Base-by-base conservation (phyloP, 345 rosid genomes). In the Physaria fendleri region DNA sequence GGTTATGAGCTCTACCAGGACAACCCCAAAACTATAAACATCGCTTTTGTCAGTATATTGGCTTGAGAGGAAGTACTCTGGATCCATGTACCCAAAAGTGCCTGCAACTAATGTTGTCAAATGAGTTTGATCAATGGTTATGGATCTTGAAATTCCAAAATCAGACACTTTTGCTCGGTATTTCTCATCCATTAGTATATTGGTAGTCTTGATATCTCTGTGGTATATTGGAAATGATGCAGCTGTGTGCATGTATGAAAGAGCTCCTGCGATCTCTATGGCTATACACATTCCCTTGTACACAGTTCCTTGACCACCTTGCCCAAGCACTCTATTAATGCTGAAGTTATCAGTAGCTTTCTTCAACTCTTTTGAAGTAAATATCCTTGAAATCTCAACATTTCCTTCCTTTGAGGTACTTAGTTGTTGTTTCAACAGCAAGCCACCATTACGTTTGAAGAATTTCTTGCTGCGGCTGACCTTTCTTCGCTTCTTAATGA, bases 21-120 rank as follows among this genome's bases (percentile, higher is more conserved):
- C 95, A 0, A 89, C 95, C 5, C 97, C 97, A 2, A 85, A 89
- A 40, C 97, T 89, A 10, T 85, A 88, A 35, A 65, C 70, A 56
- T 65, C 63, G 7, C 64, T 65, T 40, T 65, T 65, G n/a, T 56
- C 56, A 1, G 63, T 65, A 7, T 44, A 65, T 35, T 56, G 71
- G 56, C 49, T 35, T 34, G 71, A 55, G 0, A 22, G 6, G 38
- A 65, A 65, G 29, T 66, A 66, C 23, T 66, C 71, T 10, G 71
- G 71, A 57, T 66, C 64, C 54, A 66, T 30, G 8, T 66, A 66
- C 2, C 71, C 71, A 6, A 47, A 40, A 57, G 71, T 66, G 0
- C 71, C 65, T 2, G 63, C 63, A 16, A 66, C 71, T 0, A 35
- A 11, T 1, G 71, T 56, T 18, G 71, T 55, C 12, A 66, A 3